These are phyloP conservation scores for Gossypium rotundifolium DNA, from an alignment of 345 rosid genomes.

Conservation along the genomic window DNA sequence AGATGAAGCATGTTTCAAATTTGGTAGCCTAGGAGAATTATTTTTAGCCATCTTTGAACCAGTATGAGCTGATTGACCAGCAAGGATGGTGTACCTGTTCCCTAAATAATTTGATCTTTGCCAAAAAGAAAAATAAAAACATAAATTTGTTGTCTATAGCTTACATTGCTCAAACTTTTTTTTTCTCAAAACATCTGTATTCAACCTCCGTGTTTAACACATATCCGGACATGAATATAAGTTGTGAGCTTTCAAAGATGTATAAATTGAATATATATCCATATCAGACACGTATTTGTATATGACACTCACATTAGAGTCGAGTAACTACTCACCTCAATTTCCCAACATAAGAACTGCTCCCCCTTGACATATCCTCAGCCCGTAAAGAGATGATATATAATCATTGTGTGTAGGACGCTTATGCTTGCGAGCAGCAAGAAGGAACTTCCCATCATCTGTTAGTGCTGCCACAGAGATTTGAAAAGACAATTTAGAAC, in stretches of 20 bases:
- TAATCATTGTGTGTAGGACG: slow-evolving; percentile 64
- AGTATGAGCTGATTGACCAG: slow-evolving; percentile 36
- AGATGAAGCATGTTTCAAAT: slow-evolving; percentile 49
- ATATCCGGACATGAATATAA: background rate
- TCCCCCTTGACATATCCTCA: slow-evolving; percentile 40
- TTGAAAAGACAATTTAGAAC: background rate
- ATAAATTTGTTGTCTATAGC: background rate
- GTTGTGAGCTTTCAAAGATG: too few relatives aligned
- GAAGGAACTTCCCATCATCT: slow-evolving; percentile 69
- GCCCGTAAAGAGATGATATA: slow-evolving; percentile 39
- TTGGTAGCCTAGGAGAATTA: slow-evolving; percentile 40
- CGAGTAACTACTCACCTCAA: slow-evolving; percentile 43
- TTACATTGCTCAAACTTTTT: background rate
- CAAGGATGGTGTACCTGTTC: slow-evolving; percentile 56
- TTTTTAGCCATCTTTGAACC: slow-evolving; percentile 45
- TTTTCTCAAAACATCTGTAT: background rate
- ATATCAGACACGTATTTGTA: background rate
- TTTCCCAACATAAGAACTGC: slow-evolving; percentile 52
- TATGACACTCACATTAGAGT: background rate
- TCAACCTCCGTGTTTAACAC: background rate
- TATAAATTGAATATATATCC: too few relatives aligned
- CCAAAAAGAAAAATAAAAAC: slow-evolving; percentile 3
- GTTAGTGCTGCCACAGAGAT: slow-evolving; percentile 34
- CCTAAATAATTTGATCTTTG: slow-evolving; percentile 70
- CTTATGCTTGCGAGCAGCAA: slow-evolving; percentile 55